Percentiles rank a stretch among this genome's conserved stretches.
phyloP scores from a whole-genome alignment of 2,329 filamentous ascomycete species.

The Pleochaeta shiraiana region DNA sequence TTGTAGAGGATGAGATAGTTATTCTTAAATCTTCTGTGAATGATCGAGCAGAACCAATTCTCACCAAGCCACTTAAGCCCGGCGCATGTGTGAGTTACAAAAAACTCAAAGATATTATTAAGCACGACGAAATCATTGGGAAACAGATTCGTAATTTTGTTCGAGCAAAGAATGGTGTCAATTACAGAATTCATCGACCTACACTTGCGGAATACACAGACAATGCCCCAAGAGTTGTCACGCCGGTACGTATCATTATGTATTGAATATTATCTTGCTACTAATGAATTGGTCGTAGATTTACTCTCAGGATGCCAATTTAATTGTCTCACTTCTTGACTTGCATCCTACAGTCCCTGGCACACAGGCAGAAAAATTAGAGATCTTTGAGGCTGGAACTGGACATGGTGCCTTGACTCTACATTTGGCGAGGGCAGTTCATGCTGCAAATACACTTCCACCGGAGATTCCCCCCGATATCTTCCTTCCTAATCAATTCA shows the following conservation, averaged over 20 bases:
- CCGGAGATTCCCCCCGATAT: slow-evolving; percentile 20
- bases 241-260: slow-evolving; percentile 32
- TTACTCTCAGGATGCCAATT: slow-evolving; percentile 52
- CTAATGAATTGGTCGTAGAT: slow-evolving; percentile 25
- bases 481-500: background rate
- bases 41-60: slow-evolving; percentile 2
- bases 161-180: slow-evolving; percentile 8
- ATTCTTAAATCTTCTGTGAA: slow-evolving; percentile 4
- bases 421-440: slow-evolving; percentile 52
- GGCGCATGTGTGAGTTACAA: slow-evolving; percentile 1
- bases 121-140: slow-evolving; percentile 20
- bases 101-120: slow-evolving; percentile 13
- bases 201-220: slow-evolving; percentile 54
- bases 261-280: background rate
- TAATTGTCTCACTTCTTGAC: slow-evolving; percentile 58
- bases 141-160: slow-evolving; percentile 9
- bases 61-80: background rate
- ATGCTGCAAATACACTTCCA: slow-evolving; percentile 42
- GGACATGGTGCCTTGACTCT: slow-evolving; percentile 66
- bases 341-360: slow-evolving; percentile 49
- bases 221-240: slow-evolving; percentile 46
- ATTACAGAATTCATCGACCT: slow-evolving; percentile 31
- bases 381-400: slow-evolving; percentile 68
- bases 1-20: slow-evolving; percentile 17
- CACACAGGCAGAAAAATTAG: slow-evolving; percentile 36